Percentiles rank a stretch among this genome's conserved stretches.
phyloP scores from a whole-genome alignment of 2,329 filamentous ascomycete species.

The Nigrograna mackinnonii region DNA sequence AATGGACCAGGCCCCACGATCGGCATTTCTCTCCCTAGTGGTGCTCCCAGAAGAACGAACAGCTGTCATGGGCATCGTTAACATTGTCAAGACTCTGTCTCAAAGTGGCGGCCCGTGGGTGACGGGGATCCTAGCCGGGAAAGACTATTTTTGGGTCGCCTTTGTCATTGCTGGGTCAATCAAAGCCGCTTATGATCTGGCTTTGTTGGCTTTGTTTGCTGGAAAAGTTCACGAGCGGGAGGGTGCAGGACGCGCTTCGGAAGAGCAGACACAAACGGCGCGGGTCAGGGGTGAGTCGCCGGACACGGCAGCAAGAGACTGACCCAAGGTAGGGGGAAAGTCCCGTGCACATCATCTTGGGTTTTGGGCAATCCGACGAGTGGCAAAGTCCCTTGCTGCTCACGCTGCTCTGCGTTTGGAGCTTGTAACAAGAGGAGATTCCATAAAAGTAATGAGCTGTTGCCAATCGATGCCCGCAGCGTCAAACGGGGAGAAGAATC shows the following conservation, averaged over 20 bases:
- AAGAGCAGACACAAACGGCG: no score
- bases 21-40: constrained; percentile 37
- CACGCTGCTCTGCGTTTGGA: no score
- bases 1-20: constrained; percentile 44
- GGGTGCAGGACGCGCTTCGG: no score
- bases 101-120: constrained; percentile 38
- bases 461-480: no score
- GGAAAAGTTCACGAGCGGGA: constrained; percentile 19
- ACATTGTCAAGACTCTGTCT: constrained; percentile 39
- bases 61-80: constrained; percentile 44
- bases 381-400: no score
- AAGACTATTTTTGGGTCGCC: constrained; percentile 40
- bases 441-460: no score
- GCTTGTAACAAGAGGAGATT: no score
- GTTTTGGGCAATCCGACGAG: no score
- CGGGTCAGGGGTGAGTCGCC: no score
- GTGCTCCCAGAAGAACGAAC: constrained; percentile 39
- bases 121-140: constrained; percentile 39
- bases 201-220: constrained; percentile 39
- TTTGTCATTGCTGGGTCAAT: constrained; percentile 42
- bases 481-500: no score
- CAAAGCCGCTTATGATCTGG: constrained; percentile 39
- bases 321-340: constrained; percentile 1
- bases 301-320: no score
- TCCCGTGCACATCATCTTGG: neutral